Percentiles rank a stretch among this genome's conserved stretches.
Conservation (phyloP, 108 stramenopile genomes). For the Cyclotella choctawhatcheeana region DNA sequence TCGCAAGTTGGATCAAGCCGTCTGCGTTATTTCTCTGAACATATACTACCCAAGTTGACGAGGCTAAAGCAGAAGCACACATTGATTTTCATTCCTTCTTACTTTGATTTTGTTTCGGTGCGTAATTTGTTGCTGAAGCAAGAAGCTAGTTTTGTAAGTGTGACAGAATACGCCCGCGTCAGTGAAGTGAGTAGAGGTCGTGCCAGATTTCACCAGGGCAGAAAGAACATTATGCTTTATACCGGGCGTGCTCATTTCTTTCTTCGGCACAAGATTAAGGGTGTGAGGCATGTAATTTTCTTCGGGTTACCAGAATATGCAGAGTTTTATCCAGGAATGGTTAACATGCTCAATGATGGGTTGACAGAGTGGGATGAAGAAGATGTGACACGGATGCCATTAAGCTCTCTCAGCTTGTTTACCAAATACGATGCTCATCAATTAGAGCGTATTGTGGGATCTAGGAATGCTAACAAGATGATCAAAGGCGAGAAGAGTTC, state of each 20-base stretch:
- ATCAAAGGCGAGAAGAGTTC: conserved; percentile 71
- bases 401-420: conserved; percentile 78
- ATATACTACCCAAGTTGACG: conserved; percentile 78
- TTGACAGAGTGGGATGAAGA: conserved; percentile 33
- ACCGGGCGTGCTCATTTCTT: conserved; percentile 96
- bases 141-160: conserved; percentile 74
- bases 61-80: conserved; percentile 86
- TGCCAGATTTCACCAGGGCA: conserved; percentile 91
- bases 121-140: conserved; percentile 86
- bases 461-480: conserved; percentile 69
- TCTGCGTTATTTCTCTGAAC: conserved; percentile 83
- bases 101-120: conserved; percentile 92
- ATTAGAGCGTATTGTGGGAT: conserved; percentile 92
- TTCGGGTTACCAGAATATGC: conserved; percentile 93
- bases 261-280: conserved; percentile 88
- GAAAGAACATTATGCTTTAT: conserved; percentile 91
- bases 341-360: conserved; percentile 74
- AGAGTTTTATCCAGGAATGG: conserved; percentile 89
- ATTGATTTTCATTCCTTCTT: conserved; percentile 90
- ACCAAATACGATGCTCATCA: conserved; percentile 92
- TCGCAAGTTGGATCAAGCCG: conserved; percentile 73
- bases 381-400: conserved; percentile 31
- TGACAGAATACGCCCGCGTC: conserved; percentile 89
- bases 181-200: conserved; percentile 89
- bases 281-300: conserved; percentile 88